Conservation (phyloP, 1,139 yeast genomes). For the Debaryomyces coudertii region DNA sequence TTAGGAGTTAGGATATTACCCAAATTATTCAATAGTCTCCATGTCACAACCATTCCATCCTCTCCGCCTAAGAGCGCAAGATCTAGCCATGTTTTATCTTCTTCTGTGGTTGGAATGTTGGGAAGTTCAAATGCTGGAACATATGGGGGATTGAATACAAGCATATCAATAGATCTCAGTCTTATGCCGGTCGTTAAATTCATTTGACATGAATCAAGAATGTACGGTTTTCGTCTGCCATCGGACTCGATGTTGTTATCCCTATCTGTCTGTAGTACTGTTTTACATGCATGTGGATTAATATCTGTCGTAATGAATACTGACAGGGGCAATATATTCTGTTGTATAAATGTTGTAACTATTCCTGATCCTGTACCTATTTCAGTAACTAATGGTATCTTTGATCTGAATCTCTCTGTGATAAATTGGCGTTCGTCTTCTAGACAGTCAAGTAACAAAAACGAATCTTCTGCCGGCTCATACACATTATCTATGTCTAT, state of each 20-base stretch:
- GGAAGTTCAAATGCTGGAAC: conserved; percentile 81
- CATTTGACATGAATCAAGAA: conserved; percentile 61
- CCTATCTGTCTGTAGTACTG: conserved; percentile 54
- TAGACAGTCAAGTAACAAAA: conserved; percentile 74
- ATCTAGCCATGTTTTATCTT: conserved; percentile 73
- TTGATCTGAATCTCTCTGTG: conserved; percentile 27
- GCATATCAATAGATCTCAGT: conserved; percentile 57
- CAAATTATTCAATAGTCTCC: conserved; percentile 57
- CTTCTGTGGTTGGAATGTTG: conserved; percentile 51
- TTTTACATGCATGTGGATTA: conserved; percentile 72
- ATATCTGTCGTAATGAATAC: conserved; percentile 72
- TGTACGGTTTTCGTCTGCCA: conserved; percentile 16
- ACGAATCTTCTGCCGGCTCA: conserved; percentile 94
- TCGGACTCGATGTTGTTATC: conserved; percentile 41
- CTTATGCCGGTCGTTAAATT: conserved; percentile 57
- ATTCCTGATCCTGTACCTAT: conserved; percentile 93
- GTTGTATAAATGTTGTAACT: conserved; percentile 71
- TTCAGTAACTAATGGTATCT: conserved; percentile 68
- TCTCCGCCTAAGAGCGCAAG: conserved; percentile 86
- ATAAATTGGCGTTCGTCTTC: conserved; percentile 57
- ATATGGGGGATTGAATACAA: conserved; percentile 93
- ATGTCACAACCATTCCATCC: conserved; percentile 87
- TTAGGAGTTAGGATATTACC: conserved; percentile 45
- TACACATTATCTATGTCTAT: conserved; percentile 59
- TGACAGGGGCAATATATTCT: conserved; percentile 52